Conservation (phyloP, 1,284 basidiomycete genomes). For the Microstroma glucosiphilum region DNA sequence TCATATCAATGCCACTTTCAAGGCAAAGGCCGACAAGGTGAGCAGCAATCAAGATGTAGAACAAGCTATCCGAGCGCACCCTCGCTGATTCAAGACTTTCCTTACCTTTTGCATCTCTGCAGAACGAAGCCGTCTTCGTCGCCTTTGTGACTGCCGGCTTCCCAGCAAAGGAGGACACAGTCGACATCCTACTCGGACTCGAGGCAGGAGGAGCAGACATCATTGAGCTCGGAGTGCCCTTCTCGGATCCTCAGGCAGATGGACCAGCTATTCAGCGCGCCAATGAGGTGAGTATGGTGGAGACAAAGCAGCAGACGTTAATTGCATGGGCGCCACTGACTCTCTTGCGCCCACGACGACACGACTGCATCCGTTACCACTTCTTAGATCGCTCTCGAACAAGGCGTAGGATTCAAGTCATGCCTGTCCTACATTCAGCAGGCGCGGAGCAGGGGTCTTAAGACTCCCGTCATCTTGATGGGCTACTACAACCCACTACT, state of each 20-base stretch:
- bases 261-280: conserved; percentile 78
- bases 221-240: conserved; percentile 88
- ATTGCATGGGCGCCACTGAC: background rate
- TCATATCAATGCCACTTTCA: conserved; percentile 36
- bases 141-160: conserved; percentile 48
- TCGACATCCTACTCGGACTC: conserved; percentile 81
- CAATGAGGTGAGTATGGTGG: conserved; percentile 64
- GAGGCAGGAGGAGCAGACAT: conserved; percentile 87
- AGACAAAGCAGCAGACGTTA: conserved; percentile 11
- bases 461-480: conserved; percentile 84
- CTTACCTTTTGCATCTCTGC: background rate
- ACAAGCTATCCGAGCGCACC: background rate
- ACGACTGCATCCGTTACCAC: background rate
- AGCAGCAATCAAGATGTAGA: background rate
- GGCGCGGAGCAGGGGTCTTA: conserved; percentile 74
- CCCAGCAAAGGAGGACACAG: conserved; percentile 60
- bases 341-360: too few relatives aligned
- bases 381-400: conserved; percentile 32
- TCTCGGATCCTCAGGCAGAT: conserved; percentile 94
- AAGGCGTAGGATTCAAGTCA: conserved; percentile 39
- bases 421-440: conserved; percentile 70
- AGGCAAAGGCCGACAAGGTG: conserved; percentile 34
- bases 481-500: conserved; percentile 71
- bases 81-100: conserved; percentile 2
- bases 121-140: conserved; percentile 47